Evolutionary conservation across 345 rosid genomes (phyloP), one percentile per base, ranked within the genome.

Genomic region (Citrus glauca): DNA sequence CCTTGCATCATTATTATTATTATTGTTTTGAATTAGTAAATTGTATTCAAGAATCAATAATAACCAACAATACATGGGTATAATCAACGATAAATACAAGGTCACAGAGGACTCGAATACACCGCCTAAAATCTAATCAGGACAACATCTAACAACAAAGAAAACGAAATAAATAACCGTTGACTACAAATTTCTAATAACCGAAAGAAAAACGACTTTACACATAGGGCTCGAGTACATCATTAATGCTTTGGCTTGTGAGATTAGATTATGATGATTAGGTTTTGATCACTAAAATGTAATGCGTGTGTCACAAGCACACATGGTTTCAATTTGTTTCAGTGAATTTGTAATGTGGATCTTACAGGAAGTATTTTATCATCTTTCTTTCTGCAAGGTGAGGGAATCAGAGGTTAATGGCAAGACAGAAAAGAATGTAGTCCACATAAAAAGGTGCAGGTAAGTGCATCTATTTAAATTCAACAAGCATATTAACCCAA

Each of bases 401-500:
- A 86, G 84, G 86, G 98, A 94, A 78, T 89, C 91, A 16, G 98
- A 92, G 81, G 42, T 89, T 83, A 80, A 91, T 62, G 99, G 99
- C 71, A 87, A 70, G 30, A 90, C 69, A 69, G 95, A 96, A 81
- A 92, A 87, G 87, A 94, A 90, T 86, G 91, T 91, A 20, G 98
- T 92, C 80, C 87, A 85, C 90, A 84, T 96, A 65, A 86, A 87
- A 73, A 94, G 90, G 82, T 96, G 99, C 99, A 95, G 97, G 98
- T 93, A 80, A 85, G 59, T 64, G 42, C 75, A 69, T 75, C 77
- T 77, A 75, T 71, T 78, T 72, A 22, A 38, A 33, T 33, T 72
- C 27, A 59, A 42, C 32, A 17, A 55, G 55, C 37, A 70, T 24
- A 55, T 45, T 66, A 60, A 63, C 71, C 70, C 25, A 14, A 25